Evolutionary conservation across 2,329 filamentous ascomycete species (phyloP).

Genomic region (Phaeosphaeria sp.): DNA sequence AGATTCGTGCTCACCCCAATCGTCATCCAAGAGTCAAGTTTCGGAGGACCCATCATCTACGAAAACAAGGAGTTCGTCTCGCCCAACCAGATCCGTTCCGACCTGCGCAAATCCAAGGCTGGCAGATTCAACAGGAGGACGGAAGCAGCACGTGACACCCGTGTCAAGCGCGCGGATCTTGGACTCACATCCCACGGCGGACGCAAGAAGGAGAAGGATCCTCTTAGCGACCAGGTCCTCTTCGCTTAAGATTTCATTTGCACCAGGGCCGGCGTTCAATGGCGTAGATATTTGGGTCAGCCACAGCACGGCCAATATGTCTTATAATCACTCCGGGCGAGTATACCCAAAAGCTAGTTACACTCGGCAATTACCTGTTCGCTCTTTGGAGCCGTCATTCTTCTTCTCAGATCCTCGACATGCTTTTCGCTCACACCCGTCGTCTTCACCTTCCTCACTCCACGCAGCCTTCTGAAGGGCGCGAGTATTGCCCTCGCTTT

Average conservation of each 20-base stretch:
- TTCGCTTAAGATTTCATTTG: conserved; percentile 66
- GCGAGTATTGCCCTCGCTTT: conserved; percentile 52
- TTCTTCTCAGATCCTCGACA: conserved; percentile 40
- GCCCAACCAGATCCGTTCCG: conserved; percentile 90
- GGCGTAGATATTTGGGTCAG: not conserved
- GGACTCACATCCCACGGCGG: conserved; percentile 74
- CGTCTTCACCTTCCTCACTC: conserved; percentile 45
- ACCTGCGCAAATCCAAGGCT: conserved; percentile 78
- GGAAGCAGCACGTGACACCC: conserved; percentile 75
- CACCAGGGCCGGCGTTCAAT: conserved; percentile 24
- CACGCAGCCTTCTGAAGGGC: conserved; percentile 48
- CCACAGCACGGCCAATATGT: not conserved
- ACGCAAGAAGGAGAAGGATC: conserved; percentile 67
- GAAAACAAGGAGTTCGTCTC: conserved; percentile 98
- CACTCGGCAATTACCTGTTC: conserved; percentile 10
- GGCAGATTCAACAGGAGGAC: conserved; percentile 77
- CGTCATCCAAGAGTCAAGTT: conserved; percentile 91
- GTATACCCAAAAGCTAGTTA: conserved; percentile 4
- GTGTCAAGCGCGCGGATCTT: conserved; percentile 77
- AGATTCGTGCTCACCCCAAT: conserved; percentile 93
- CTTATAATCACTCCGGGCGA: not conserved
- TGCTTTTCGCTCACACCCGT: conserved; percentile 51
- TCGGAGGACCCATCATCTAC: conserved; percentile 95
- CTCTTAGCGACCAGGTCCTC: conserved; percentile 76
- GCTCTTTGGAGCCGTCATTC: conserved; percentile 32